Conservation (phyloP, 140 eudicot genomes). For the Ambrosia hybrid region DNA sequence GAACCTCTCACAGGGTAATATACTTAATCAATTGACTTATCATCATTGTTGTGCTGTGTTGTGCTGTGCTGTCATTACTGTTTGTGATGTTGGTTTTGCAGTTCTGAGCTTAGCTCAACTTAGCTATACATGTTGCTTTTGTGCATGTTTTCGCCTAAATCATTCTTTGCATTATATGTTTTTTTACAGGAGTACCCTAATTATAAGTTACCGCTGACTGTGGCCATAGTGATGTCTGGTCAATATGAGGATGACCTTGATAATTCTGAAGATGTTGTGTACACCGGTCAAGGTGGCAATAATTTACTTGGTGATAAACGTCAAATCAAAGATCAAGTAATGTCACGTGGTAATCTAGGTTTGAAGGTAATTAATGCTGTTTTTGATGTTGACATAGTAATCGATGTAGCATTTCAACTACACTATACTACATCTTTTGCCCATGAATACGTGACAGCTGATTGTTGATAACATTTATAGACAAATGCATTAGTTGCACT, state of each 20-base stretch:
- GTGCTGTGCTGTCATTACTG: slow-evolving; percentile 2
- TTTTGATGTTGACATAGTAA: no score
- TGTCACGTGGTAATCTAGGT: slow-evolving; percentile 82
- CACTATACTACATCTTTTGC: no score
- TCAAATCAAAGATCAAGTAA: slow-evolving; percentile 65
- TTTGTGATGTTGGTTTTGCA: not conserved
- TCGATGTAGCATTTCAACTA: no score
- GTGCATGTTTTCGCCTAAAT: not conserved
- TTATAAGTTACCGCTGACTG: slow-evolving; percentile 61
- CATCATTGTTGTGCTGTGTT: slow-evolving; percentile 16
- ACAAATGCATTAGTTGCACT: not conserved
- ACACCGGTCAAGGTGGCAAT: slow-evolving; percentile 99
- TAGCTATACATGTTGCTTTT: slow-evolving; percentile 4
- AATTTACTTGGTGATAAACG: slow-evolving; percentile 69
- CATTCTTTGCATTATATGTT: slow-evolving; percentile 1
- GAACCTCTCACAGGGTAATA: slow-evolving; percentile 30
- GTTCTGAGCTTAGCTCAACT: slow-evolving; percentile 2
- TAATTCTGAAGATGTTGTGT: slow-evolving; percentile 70
- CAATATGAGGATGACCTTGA: slow-evolving; percentile 92
- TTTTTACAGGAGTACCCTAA: slow-evolving; percentile 40
- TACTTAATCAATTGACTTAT: not conserved
- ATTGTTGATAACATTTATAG: not conserved
- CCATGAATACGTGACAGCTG: no score
- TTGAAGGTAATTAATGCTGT: slow-evolving; percentile 53
- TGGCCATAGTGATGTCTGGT: slow-evolving; percentile 86